Percentiles rank a stretch among this genome's conserved stretches.
Conservation (phyloP, 208 protist genomes). For the Ichthyophonus hoferi region DNA sequence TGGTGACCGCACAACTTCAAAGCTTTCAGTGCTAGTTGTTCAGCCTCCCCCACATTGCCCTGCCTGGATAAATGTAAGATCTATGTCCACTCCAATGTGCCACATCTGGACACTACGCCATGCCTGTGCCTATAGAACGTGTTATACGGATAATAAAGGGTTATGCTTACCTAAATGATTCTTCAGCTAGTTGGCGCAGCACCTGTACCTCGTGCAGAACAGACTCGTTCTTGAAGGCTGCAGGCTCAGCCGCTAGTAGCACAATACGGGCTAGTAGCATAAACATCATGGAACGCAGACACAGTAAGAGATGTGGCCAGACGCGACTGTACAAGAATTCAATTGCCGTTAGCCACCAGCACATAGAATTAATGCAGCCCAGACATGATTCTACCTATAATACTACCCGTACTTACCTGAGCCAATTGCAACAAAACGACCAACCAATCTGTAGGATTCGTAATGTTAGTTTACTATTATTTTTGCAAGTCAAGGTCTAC, state of each 20-base stretch:
- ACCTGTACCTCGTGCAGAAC: neutral
- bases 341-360: neutral
- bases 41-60: constrained; percentile 1
- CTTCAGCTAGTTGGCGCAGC: neutral
- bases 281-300: neutral
- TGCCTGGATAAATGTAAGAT: too few species aligned
- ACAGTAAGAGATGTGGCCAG: neutral
- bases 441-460: neutral
- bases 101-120: too few species aligned
- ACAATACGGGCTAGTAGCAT: constrained; percentile 9
- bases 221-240: neutral
- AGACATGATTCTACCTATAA: neutral
- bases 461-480: neutral
- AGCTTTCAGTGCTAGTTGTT: neutral
- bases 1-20: neutral
- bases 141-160: too few species aligned
- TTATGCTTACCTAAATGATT: constrained; percentile 1
- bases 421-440: neutral
- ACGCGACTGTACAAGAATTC: neutral
- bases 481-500: too few species aligned
- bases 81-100: too few species aligned
- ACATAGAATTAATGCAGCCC: neutral
- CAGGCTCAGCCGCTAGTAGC: constrained; percentile 1
- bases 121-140: too few species aligned
- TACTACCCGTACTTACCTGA: neutral